Conservation (phyloP, 495 filamentous ascomycete genomes). For the Annulohypoxylon nitens region DNA sequence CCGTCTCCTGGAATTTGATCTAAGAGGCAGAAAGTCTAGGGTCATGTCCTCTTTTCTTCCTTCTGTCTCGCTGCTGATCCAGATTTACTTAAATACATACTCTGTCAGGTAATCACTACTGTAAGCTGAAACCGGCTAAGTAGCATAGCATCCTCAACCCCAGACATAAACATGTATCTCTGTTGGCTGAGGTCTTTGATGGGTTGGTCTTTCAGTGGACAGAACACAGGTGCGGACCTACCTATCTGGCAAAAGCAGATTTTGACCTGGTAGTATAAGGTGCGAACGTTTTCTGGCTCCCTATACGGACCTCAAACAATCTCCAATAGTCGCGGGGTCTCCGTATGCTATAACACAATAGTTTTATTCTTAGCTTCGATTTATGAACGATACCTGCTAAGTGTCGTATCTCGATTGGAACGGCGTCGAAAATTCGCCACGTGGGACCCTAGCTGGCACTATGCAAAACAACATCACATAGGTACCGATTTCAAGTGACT, state of each 20-base stretch:
- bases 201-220: neutral
- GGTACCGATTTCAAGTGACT: neutral
- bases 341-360: neutral
- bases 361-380: neutral
- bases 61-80: constrained; percentile 1
- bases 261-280: neutral
- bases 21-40: constrained; percentile 2
- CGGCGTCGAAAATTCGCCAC: constrained; percentile 8
- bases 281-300: neutral
- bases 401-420: neutral
- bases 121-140: constrained; percentile 9
- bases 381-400: neutral
- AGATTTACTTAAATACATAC: neutral
- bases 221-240: neutral
- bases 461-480: neutral
- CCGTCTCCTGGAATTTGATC: constrained; percentile 29
- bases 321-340: constrained; percentile 11
- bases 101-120: constrained; percentile 1
- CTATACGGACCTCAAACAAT: neutral
- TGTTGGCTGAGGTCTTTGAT: neutral
- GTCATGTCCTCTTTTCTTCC: neutral
- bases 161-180: neutral
- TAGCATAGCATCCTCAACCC: neutral
- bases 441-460: constrained; percentile 1
- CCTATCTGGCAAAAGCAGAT: neutral